A percentile compares a stretch with the other conserved stretches of the same genome.
These are phyloP conservation scores for Plasmodium ovale DNA, from an alignment of 169 alveolate genomes.

Conservation along the genomic window DNA sequence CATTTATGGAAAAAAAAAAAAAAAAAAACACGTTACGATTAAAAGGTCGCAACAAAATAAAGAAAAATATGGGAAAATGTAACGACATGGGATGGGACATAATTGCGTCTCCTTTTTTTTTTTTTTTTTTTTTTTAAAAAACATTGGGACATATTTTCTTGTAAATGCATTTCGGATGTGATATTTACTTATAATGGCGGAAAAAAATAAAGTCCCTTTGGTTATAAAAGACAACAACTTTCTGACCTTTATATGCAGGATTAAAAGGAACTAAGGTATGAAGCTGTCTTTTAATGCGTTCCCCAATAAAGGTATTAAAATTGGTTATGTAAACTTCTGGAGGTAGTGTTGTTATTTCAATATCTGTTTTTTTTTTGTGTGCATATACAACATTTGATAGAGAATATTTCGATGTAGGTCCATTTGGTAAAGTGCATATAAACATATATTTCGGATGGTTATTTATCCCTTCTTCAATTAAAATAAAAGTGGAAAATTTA, in stretches of 20 bases:
- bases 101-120: not conserved
- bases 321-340: conserved; percentile 98
- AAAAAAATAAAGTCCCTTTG: conserved; percentile 99
- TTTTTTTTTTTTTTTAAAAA: not conserved
- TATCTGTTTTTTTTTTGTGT: conserved; percentile 91
- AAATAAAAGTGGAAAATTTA: conserved; percentile 91
- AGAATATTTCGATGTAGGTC: conserved; percentile 95
- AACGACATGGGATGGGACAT: not conserved
- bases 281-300: conserved; percentile 97
- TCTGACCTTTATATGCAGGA: conserved; percentile 97
- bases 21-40: not conserved
- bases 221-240: conserved; percentile 98
- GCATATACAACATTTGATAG: conserved; percentile 89
- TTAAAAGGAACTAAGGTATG: conserved; percentile 96
- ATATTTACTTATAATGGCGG: conserved; percentile 96
- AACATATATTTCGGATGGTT: conserved; percentile 91
- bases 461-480: conserved; percentile 91
- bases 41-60: conserved; percentile 14
- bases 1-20: not conserved
- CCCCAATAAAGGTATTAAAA: conserved; percentile 97
- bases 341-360: conserved; percentile 90
- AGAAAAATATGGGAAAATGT: conserved; percentile 53
- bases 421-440: conserved; percentile 93
- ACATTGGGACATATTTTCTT: too few relatives aligned
- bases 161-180: too few relatives aligned